Evolutionary conservation across 108 stramenopile genomes (phyloP), one percentile per base, ranked within the genome.

Genomic region (Cafeteria roenbergensis): DNA sequence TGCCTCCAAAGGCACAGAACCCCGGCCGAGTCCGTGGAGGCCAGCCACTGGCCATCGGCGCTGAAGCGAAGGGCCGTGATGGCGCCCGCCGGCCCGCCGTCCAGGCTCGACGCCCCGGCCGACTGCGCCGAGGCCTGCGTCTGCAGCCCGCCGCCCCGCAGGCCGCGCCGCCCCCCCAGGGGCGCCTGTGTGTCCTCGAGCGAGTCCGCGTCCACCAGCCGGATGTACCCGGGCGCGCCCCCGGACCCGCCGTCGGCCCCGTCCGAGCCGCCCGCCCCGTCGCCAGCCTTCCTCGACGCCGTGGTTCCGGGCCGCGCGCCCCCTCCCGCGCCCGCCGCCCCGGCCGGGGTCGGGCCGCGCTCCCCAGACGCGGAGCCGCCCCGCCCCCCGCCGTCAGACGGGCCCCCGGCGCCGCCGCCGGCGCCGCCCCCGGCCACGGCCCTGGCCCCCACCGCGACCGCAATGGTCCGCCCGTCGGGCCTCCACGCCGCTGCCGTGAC

Each of bases 381-480:
- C n/a, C n/a, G n/a, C n/a, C n/a, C n/a, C n/a, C n/a, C n/a, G n/a
- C n/a, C n/a, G n/a, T n/a, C 37, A 48, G 42, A 48, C 12, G 42
- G 6, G 42, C 17, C 12, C 6, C 42, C 12, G 17, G 42, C 42
- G 21, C 17, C 59, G 20, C 59, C 59, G 17, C 24, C 21, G 22
- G 59, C 34, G 2, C 31, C 34, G 14, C 73, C 68, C 0, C 63
- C 30, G 21, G 68, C 73, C 0, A 63, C 24, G 6, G 61, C 22
- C 4, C 24, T 71, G 21, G 75, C 80, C n/a, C 33, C 28, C 0
- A 70, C 64, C 42, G 42, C 6, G n/a, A n/a, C n/a, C n/a, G n/a
- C n/a, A n/a, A n/a, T n/a, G n/a, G n/a, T n/a, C n/a, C n/a, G n/a
- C n/a, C n/a, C n/a, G n/a, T n/a, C n/a, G 17, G 42, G 42, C 2